A percentile compares a stretch with the other conserved stretches of the same genome.
phyloP scores from a whole-genome alignment of 495 filamentous ascomycete genomes.

The Xylaria sp. region DNA sequence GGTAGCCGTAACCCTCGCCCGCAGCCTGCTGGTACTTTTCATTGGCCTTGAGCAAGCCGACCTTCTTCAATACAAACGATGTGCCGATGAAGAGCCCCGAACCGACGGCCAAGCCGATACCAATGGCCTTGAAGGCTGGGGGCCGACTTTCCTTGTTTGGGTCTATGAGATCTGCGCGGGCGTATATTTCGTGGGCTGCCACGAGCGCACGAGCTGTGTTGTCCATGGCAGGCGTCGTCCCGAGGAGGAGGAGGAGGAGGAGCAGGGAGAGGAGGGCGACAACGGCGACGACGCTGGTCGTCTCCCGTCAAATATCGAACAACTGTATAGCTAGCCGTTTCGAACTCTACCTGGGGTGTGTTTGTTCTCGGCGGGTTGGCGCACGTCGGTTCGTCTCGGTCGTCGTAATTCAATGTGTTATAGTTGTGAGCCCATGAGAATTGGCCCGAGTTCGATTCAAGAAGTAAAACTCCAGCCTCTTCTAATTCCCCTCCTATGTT shows the following conservation, averaged over 20 bases:
- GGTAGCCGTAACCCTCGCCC: conserved; percentile 96
- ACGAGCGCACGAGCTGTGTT: conserved; percentile 46
- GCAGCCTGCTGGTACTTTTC: conserved; percentile 96
- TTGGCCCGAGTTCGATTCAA: not conserved
- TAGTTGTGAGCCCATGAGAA: not conserved
- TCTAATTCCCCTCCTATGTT: not conserved
- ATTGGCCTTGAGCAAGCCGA: conserved; percentile 88
- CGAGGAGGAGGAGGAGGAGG: conserved; percentile 23
- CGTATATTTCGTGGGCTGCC: conserved; percentile 51
- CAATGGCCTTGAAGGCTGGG: conserved; percentile 79
- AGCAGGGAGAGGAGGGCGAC: not conserved
- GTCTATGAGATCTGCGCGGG: conserved; percentile 38
- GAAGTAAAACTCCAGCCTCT: not conserved
- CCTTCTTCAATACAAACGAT: conserved; percentile 96
- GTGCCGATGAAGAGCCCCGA: conserved; percentile 94
- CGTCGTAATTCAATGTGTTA: not conserved
- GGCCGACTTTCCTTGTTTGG: conserved; percentile 43
- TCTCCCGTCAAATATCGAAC: conserved; percentile 9
- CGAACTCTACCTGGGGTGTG: not conserved
- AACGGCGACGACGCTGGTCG: conserved; percentile 9
- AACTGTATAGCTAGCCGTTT: not conserved
- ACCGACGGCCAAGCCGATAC: conserved; percentile 82
- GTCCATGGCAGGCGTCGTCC: conserved; percentile 45
- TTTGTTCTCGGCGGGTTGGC: not conserved
- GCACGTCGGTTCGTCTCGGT: not conserved